Percentiles rank a stretch among this genome's conserved stretches.
phyloP scores from a whole-genome alignment of 1,139 yeast species.

The Sugiyamaella neomexicana region DNA sequence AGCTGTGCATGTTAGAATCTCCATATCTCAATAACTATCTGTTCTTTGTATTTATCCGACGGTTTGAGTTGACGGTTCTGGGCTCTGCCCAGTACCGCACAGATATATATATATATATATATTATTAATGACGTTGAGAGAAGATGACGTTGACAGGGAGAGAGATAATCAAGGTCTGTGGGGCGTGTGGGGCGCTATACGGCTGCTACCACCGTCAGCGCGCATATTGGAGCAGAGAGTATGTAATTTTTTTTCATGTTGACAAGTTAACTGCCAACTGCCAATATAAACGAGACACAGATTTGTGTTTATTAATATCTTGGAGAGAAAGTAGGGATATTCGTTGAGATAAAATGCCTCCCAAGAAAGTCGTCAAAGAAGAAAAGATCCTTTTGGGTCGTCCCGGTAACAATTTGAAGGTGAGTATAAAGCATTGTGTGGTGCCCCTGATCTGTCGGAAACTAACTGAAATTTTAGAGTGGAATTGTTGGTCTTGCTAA shows the following conservation, averaged over 20 bases:
- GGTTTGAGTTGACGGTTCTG: not conserved
- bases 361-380: constrained; percentile 89
- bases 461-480: constrained; percentile 40
- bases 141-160: not conserved
- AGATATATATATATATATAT: too few relatives aligned
- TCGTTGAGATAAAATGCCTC: constrained; percentile 64
- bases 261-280: not conserved
- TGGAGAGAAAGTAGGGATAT: not conserved
- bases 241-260: constrained; percentile 1
- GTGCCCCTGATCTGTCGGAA: not conserved
- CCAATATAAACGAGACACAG: not conserved
- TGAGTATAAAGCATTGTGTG: constrained; percentile 13
- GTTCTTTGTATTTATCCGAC: not conserved
- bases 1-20: constrained; percentile 16
- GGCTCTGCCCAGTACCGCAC: not conserved
- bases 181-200: not conserved
- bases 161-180: not conserved
- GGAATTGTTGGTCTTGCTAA: constrained; percentile 98
- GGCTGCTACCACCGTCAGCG: not conserved
- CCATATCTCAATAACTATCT: not conserved
- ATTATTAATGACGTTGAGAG: not conserved
- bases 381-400: constrained; percentile 91
- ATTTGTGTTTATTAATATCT: not conserved
- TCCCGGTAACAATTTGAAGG: constrained; percentile 71
- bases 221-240: constrained; percentile 1